A percentile compares a stretch with the other conserved stretches of the same genome.
These are phyloP conservation scores for Gentiana macrophylla DNA, from an alignment of 257 asterid genomes.

Conservation along the genomic window DNA sequence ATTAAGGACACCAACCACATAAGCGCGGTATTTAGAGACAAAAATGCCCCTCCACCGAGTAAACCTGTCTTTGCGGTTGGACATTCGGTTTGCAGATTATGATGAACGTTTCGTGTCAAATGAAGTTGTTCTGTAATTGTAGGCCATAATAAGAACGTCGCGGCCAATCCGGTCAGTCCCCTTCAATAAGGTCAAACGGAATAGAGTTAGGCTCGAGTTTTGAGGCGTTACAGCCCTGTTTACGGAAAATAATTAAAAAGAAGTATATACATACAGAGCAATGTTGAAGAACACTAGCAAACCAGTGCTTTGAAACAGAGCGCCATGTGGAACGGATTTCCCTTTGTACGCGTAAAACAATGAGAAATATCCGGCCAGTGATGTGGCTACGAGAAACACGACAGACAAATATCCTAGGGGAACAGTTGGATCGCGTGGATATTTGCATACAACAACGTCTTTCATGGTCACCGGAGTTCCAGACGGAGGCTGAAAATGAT, in stretches of 20 bases:
- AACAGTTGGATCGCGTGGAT: conserved; percentile 10
- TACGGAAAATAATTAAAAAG: background rate
- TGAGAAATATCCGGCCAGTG: conserved; percentile 49
- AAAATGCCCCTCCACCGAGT: conserved; percentile 9
- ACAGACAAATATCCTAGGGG: conserved; percentile 54
- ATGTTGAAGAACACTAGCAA: conserved; percentile 52
- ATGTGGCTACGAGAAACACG: conserved; percentile 42
- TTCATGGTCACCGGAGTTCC: conserved; percentile 57
- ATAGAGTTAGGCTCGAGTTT: too few relatives aligned
- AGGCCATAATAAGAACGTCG: conserved; percentile 70
- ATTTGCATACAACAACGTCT: conserved; percentile 55
- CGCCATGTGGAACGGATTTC: conserved; percentile 42
- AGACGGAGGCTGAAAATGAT: conserved; percentile 39
- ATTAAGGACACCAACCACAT: conserved; percentile 51
- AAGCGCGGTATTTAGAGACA: conserved; percentile 73
- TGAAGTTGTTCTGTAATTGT: conserved; percentile 12
- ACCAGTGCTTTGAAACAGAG: conserved; percentile 12
- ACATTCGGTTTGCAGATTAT: conserved; percentile 24
- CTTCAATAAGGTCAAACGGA: conserved; percentile 17
- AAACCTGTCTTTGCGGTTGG: conserved; percentile 98
- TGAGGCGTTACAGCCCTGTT: background rate
- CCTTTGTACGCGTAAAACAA: conserved; percentile 73
- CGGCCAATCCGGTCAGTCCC: conserved; percentile 60
- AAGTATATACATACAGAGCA: conserved; percentile 49
- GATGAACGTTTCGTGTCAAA: too few relatives aligned